Evolutionary conservation across 192 early-diverging fungal genomes (phyloP).

Genomic region (Gaertneriomyces sp.): DNA sequence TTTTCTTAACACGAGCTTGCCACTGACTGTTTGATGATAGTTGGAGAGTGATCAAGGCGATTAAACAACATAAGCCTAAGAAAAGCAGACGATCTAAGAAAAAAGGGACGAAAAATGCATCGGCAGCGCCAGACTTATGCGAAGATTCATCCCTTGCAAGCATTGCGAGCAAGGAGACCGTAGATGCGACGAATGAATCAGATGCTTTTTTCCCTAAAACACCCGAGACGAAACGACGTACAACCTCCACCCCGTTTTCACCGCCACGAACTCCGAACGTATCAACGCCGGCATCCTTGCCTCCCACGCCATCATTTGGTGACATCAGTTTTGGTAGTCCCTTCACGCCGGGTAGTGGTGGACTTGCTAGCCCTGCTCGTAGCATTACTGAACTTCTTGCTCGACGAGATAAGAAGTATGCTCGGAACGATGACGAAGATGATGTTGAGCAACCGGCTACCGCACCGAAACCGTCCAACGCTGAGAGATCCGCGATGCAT

Average conservation of each 20-base stretch:
- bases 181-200: slow-evolving; percentile 11
- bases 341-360: slow-evolving; percentile 6
- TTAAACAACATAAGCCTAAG: slow-evolving; percentile 4
- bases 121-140: background rate
- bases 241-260: background rate
- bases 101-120: slow-evolving; percentile 7
- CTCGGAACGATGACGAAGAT: slow-evolving; percentile 34
- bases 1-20: background rate
- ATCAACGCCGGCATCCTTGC: background rate
- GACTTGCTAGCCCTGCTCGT: background rate
- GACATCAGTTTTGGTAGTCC: background rate
- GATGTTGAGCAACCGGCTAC: background rate
- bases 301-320: slow-evolving; percentile 16
- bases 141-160: background rate
- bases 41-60: slow-evolving; percentile 21
- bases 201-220: slow-evolving; percentile 11
- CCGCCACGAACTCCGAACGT: background rate
- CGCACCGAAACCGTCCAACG: background rate
- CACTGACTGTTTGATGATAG: slow-evolving; percentile 7
- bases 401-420: slow-evolving; percentile 32
- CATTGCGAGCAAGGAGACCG: background rate
- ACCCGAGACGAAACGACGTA: background rate
- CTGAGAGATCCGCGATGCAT: no score
- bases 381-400: slow-evolving; percentile 24
- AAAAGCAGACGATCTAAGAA: slow-evolving; percentile 6